Evolutionary conservation across 2,329 filamentous ascomycete genomes (phyloP).

Genomic region (Alternaria solani): DNA sequence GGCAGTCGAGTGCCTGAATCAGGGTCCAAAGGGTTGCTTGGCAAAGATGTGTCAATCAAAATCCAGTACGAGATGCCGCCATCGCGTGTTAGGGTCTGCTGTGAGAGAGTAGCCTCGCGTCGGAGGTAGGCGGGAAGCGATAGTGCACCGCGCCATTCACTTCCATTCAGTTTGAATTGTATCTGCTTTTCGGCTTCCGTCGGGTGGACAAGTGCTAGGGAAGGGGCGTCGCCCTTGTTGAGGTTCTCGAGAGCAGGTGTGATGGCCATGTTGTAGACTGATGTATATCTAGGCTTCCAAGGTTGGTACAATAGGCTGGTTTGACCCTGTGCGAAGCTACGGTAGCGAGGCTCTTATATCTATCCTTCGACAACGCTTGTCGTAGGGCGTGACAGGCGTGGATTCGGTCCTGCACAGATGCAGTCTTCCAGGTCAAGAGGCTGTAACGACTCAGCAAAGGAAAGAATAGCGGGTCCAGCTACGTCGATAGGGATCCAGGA

Average conservation of each 20-base stretch:
- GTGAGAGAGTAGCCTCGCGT: constrained; percentile 63
- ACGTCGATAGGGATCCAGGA: constrained; percentile 3
- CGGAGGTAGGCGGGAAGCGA: constrained; percentile 64
- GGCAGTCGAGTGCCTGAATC: constrained; percentile 53
- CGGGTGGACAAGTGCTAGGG: constrained; percentile 63
- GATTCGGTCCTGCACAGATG: constrained; percentile 6
- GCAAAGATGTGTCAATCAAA: constrained; percentile 58
- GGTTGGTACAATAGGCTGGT: not conserved
- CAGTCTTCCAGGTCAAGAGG: constrained; percentile 4
- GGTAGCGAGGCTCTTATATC: not conserved
- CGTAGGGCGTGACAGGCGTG: constrained; percentile 15
- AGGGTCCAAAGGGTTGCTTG: constrained; percentile 47
- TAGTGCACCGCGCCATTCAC: constrained; percentile 66
- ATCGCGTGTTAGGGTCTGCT: constrained; percentile 62
- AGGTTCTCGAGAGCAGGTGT: constrained; percentile 39
- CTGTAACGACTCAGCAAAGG: constrained; percentile 6
- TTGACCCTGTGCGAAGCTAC: constrained; percentile 2
- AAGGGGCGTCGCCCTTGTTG: constrained; percentile 59
- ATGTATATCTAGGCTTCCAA: not conserved
- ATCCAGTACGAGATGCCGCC: constrained; percentile 68
- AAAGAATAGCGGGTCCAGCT: constrained; percentile 10
- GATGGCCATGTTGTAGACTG: constrained; percentile 32
- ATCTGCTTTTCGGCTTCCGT: constrained; percentile 62
- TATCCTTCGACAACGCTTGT: constrained; percentile 6
- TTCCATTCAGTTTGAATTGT: constrained; percentile 63